phyloP scores from a whole-genome alignment of 140 eudicot genomes.

The Senecio squalidus region DNA sequence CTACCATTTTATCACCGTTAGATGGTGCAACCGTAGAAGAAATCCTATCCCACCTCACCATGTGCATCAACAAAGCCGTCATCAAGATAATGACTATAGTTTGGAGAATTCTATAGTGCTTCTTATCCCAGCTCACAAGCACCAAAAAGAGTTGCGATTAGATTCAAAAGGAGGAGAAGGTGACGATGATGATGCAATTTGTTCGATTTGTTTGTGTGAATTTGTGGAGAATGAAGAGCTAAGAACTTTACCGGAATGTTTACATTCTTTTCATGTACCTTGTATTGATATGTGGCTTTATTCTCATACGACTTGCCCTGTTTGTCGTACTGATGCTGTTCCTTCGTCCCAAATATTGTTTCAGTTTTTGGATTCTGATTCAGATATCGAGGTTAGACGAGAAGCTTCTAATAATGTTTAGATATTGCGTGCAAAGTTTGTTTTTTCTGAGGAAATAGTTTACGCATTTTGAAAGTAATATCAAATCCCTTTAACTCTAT shows the following conservation, averaged over 20 bases:
- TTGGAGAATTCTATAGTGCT: constrained; percentile 35
- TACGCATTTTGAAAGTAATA: neutral
- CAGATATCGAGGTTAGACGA: constrained; percentile 26
- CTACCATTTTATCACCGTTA: constrained; percentile 42
- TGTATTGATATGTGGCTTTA: constrained; percentile 58
- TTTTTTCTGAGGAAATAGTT: neutral
- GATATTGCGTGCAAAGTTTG: constrained; percentile 4
- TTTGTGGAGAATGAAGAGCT: constrained; percentile 48
- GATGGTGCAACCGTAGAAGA: constrained; percentile 32
- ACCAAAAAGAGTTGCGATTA: constrained; percentile 23
- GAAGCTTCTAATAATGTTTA: constrained; percentile 16
- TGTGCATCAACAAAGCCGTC: constrained; percentile 17
- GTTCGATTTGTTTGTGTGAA: constrained; percentile 52
- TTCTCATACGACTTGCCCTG: constrained; percentile 50
- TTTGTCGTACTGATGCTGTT: constrained; percentile 44
- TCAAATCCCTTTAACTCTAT: neutral
- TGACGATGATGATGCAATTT: constrained; percentile 29
- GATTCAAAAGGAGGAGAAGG: constrained; percentile 19
- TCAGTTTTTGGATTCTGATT: constrained; percentile 28
- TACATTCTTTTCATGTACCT: constrained; percentile 49
- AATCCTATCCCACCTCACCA: constrained; percentile 6
- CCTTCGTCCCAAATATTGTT: constrained; percentile 32
- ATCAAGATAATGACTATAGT: constrained; percentile 10
- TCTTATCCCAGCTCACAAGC: constrained; percentile 42
- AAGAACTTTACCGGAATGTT: constrained; percentile 44